Evolutionary conservation across 441 rosid species (phyloP).

Genomic region (Euphorbia schlechtendalii): DNA sequence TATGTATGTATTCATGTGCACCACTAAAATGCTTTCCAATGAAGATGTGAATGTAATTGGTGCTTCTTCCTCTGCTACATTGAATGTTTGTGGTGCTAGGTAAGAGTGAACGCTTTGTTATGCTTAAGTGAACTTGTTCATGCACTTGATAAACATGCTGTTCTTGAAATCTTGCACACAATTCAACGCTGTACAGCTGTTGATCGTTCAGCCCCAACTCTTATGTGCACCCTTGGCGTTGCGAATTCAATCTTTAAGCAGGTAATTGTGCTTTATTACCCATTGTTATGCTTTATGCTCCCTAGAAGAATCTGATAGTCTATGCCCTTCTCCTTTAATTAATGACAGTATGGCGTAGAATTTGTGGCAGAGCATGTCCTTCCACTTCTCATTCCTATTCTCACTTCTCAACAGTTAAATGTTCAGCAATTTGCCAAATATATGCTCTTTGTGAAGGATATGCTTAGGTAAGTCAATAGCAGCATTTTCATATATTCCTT

Average conservation of each 20-base stretch:
- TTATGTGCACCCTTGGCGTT: conserved; percentile 90
- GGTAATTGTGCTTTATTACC: conserved; percentile 34
- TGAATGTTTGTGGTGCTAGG: conserved; percentile 48
- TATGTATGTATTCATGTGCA: neutral
- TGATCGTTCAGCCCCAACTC: conserved; percentile 91
- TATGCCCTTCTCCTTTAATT: conserved; percentile 12
- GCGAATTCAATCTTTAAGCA: conserved; percentile 86
- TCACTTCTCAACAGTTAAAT: conserved; percentile 78
- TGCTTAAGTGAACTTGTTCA: conserved; percentile 78
- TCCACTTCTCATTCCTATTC: conserved; percentile 71
- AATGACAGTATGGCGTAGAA: conserved; percentile 69
- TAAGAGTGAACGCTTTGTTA: conserved; percentile 84
- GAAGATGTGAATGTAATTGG: neutral
- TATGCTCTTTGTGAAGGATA: conserved; percentile 82
- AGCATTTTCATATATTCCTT: neutral
- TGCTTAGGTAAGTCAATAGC: conserved; percentile 50
- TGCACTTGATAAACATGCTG: conserved; percentile 67
- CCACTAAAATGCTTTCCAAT: neutral
- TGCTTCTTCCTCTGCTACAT: neutral
- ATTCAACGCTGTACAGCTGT: conserved; percentile 90
- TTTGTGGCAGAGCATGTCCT: conserved; percentile 77
- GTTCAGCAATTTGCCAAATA: conserved; percentile 89
- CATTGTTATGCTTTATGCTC: neutral
- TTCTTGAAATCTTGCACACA: conserved; percentile 72
- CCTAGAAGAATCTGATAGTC: conserved; percentile 10